Percentiles rank a stretch among this genome's conserved stretches.
phyloP scores from a whole-genome alignment of 2,329 filamentous ascomycete genomes.

The Aspergillus sp. region DNA sequence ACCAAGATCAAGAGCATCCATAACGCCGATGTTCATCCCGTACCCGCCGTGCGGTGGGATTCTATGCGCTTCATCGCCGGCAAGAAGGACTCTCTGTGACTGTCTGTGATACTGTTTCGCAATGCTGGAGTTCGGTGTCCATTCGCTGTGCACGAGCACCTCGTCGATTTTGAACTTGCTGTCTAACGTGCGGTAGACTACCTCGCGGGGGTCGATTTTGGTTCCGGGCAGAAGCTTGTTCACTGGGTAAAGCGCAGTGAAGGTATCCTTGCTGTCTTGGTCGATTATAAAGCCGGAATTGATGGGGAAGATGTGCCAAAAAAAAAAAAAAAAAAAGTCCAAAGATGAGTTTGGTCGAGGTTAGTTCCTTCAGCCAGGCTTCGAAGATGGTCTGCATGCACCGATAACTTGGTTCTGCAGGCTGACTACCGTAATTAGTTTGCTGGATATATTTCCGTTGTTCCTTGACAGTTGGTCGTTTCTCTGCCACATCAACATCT shows the following conservation, averaged over 20 bases:
- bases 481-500: not conserved
- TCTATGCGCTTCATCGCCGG: constrained; percentile 29
- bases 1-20: constrained; percentile 29
- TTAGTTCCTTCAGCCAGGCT: constrained; percentile 24
- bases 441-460: constrained; percentile 14
- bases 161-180: constrained; percentile 27
- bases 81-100: constrained; percentile 21
- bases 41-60: constrained; percentile 32
- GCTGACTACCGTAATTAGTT: constrained; percentile 27
- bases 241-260: constrained; percentile 22
- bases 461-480: constrained; percentile 2
- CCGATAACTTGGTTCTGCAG: constrained; percentile 26
- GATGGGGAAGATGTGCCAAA: constrained; percentile 21
- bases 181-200: constrained; percentile 18
- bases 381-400: constrained; percentile 30
- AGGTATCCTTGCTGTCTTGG: constrained; percentile 29
- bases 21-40: constrained; percentile 33
- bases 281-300: constrained; percentile 20
- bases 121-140: constrained; percentile 24
- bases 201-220: constrained; percentile 15
- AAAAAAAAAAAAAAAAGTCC: too few relatives aligned
- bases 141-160: constrained; percentile 23
- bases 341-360: too few relatives aligned
- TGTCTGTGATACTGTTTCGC: constrained; percentile 16
- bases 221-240: constrained; percentile 10